Conservation (phyloP, 2,329 filamentous ascomycete genomes). For the Apiospora hydei region DNA sequence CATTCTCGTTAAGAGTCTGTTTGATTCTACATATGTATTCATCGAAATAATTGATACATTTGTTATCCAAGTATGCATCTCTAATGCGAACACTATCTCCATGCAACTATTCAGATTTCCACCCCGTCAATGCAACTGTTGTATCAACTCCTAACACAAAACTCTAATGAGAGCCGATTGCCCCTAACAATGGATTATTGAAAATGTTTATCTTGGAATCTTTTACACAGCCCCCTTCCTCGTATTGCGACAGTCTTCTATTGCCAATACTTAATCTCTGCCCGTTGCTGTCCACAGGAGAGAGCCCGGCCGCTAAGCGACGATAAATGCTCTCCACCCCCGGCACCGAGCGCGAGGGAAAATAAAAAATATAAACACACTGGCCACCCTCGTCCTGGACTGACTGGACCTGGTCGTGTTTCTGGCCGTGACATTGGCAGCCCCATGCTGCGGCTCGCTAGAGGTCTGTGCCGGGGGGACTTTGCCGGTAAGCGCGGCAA, state of each 20-base stretch:
- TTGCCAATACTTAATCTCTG: background rate
- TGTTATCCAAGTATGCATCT: background rate
- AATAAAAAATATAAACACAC: background rate
- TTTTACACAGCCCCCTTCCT: background rate
- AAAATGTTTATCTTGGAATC: background rate
- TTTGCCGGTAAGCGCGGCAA: slow-evolving; percentile 1
- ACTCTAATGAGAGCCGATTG: background rate
- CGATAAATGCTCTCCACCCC: background rate
- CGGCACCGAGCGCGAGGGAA: background rate
- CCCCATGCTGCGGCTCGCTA: background rate
- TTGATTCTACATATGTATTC: background rate
- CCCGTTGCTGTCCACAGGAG: background rate
- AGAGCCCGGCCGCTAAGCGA: background rate
- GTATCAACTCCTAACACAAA: background rate
- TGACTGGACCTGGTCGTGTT: background rate
- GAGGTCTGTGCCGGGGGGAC: too few species aligned
- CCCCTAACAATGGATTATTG: background rate
- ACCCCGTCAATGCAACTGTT: background rate
- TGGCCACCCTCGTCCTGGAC: background rate
- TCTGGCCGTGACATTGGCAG: background rate
- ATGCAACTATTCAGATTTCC: background rate
- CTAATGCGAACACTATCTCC: background rate
- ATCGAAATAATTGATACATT: background rate
- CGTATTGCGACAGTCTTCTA: background rate
- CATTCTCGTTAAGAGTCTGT: background rate